Evolutionary conservation across 768 basidiomycete species (phyloP).

Genomic region (Kwoniella europaea): DNA sequence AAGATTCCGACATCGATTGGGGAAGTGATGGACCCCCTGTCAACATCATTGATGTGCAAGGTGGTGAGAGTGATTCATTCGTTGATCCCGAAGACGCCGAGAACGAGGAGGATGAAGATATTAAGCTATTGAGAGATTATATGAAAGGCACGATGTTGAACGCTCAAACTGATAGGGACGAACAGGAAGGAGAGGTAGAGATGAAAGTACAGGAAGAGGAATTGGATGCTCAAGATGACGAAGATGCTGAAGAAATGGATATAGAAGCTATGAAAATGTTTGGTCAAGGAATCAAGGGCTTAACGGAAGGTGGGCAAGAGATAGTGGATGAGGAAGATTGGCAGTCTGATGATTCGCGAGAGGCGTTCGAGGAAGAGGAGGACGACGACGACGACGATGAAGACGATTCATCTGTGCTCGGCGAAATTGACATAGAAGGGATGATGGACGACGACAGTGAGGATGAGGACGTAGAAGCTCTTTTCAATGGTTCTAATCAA

Average conservation of each 20-base stretch:
- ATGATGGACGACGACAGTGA: slow-evolving; percentile 51
- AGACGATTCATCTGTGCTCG: slow-evolving; percentile 17
- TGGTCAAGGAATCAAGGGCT: slow-evolving; percentile 27
- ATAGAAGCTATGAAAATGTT: slow-evolving; percentile 23
- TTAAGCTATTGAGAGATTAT: slow-evolving; percentile 48
- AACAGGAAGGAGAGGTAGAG: slow-evolving; percentile 15
- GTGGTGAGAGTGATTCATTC: slow-evolving; percentile 13
- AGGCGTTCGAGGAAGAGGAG: not conserved
- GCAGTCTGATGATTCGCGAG: slow-evolving; percentile 11
- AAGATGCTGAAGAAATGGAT: slow-evolving; percentile 27
- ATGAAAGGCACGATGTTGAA: slow-evolving; percentile 44
- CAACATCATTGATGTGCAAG: slow-evolving; percentile 25
- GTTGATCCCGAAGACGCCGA: not conserved
- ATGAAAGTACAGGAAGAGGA: slow-evolving; percentile 51
- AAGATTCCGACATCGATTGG: slow-evolving; percentile 56
- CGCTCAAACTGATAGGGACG: slow-evolving; percentile 25
- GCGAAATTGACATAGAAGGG: slow-evolving; percentile 15
- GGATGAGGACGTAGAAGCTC: slow-evolving; percentile 35
- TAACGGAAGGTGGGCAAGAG: slow-evolving; percentile 18
- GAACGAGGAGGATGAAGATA: slow-evolving; percentile 26
- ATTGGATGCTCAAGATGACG: slow-evolving; percentile 24
- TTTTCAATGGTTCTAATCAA: slow-evolving; percentile 53
- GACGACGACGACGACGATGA: slow-evolving; percentile 19
- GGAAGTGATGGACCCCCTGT: slow-evolving; percentile 55
- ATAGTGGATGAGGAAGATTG: slow-evolving; percentile 25